Evolutionary conservation across 2,329 filamentous ascomycete genomes (phyloP).

Genomic region (Pochonia chlamydosporia): DNA sequence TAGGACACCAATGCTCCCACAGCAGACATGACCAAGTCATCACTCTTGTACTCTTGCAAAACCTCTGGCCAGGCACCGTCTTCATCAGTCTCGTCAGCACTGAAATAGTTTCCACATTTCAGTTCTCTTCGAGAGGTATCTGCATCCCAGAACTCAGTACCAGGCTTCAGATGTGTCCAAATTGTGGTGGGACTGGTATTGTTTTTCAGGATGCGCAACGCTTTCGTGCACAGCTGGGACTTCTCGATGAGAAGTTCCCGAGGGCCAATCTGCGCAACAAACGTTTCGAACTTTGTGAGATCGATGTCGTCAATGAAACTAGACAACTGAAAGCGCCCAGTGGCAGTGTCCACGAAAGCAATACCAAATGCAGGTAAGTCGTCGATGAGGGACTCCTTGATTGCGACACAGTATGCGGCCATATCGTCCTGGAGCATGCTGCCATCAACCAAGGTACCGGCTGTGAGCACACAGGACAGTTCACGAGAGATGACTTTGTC

Average conservation of each 20-base stretch:
- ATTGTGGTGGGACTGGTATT: slow-evolving; percentile 89
- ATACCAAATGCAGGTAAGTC: slow-evolving; percentile 82
- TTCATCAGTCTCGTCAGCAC: slow-evolving; percentile 45
- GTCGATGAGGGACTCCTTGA: slow-evolving; percentile 75
- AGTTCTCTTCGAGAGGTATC: slow-evolving; percentile 79
- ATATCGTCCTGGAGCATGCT: slow-evolving; percentile 98
- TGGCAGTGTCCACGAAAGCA: slow-evolving; percentile 91
- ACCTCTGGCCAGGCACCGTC: slow-evolving; percentile 69
- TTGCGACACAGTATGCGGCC: slow-evolving; percentile 91
- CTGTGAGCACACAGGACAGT: slow-evolving; percentile 83
- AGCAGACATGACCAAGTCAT: slow-evolving; percentile 83
- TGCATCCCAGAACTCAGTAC: slow-evolving; percentile 84
- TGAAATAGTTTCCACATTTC: slow-evolving; percentile 73
- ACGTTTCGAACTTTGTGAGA: slow-evolving; percentile 94
- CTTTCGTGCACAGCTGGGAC: slow-evolving; percentile 77
- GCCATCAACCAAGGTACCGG: slow-evolving; percentile 88
- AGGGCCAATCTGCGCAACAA: slow-evolving; percentile 86
- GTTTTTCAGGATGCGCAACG: slow-evolving; percentile 88
- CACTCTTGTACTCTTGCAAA: slow-evolving; percentile 66
- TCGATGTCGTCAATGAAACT: slow-evolving; percentile 89
- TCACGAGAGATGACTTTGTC: slow-evolving; percentile 94
- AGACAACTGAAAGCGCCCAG: slow-evolving; percentile 89
- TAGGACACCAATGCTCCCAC: slow-evolving; percentile 87
- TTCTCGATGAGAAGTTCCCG: slow-evolving; percentile 89
- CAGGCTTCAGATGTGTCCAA: slow-evolving; percentile 88